Base-by-base conservation (phyloP, 2,329 filamentous ascomycete genomes). In the Didymosphaeria variabile region DNA sequence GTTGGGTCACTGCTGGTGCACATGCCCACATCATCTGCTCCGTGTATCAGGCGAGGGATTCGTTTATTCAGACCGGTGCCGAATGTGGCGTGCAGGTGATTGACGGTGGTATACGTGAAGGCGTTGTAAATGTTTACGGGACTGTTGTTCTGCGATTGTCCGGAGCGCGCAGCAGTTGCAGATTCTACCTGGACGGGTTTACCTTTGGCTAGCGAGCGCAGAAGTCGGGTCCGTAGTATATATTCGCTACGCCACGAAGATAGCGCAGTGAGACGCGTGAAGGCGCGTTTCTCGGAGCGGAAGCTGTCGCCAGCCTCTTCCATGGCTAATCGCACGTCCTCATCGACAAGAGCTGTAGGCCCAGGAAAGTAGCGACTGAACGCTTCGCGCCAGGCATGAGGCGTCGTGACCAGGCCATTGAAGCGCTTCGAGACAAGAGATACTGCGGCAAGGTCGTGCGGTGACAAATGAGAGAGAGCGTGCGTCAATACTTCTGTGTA, bases 201-300 rank as follows among this genome's bases (percentile, higher is more conserved):
- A 54, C 94, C 95, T 61, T 92, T 89, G 50, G 86, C 86, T 59
- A 98, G 83, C 63, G 92, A 95, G 47, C 93, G 88, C 55, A 98
- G 81, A 55, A 98, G 85, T 50, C 92, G 87, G 1, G 93, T 97
- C 50, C 95, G 87, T 59, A 97, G 81, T 51, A 98, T 90, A 72
- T 98, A 99, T 78, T 99, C 95, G 78, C 92, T 97, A 68, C 94
- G 88, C 94, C 95, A 98, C 9, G 94, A 95, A n/a, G 93, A 91
- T 63, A 94, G 81, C 3, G 89, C 85, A 10, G 92, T 96, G 57
- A 99, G 84, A 46, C 94, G 88, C 17, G 91, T 88, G 72, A 98
- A 99, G 66, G 88, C 87, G 47, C 93, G 91, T 68, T 87, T 87
- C 72, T 95, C 91, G 0, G 91, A 90, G 31, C 87, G 86, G 47